These are phyloP conservation scores for Trametes meyenii DNA, from an alignment of 768 basidiomycete species.

Conservation along the genomic window DNA sequence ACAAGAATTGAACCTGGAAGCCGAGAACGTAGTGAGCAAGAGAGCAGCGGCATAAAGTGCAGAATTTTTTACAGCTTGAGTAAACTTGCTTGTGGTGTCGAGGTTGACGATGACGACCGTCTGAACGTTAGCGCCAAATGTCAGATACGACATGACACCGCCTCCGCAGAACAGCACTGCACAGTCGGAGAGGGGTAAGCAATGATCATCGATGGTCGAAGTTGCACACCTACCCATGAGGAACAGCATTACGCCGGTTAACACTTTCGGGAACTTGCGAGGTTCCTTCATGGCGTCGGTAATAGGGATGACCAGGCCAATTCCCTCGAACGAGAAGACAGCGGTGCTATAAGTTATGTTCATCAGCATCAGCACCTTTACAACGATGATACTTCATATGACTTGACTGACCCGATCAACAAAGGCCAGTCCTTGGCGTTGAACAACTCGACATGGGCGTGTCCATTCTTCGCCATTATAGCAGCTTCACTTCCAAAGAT, in stretches of 20 bases:
- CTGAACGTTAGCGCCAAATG: slow-evolving; percentile 86
- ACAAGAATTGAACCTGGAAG: slow-evolving; percentile 74
- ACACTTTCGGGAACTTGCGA: slow-evolving; percentile 83
- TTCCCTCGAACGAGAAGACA: slow-evolving; percentile 97
- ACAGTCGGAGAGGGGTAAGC: slow-evolving; percentile 1
- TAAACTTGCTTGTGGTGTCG: slow-evolving; percentile 78
- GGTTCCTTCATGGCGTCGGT: slow-evolving; percentile 97
- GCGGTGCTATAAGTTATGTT: slow-evolving; percentile 67
- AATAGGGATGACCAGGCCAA: slow-evolving; percentile 96
- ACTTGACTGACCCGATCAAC: slow-evolving; percentile 77
- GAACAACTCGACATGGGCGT: slow-evolving; percentile 83
- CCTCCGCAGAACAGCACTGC: slow-evolving; percentile 85
- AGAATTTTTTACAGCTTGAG: slow-evolving; percentile 71
- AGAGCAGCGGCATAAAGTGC: slow-evolving; percentile 23
- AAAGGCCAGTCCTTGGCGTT: slow-evolving; percentile 89
- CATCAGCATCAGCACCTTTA: slow-evolving; percentile 4
- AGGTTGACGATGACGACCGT: slow-evolving; percentile 96
- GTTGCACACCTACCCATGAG: slow-evolving; percentile 55
- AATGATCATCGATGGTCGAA: neutral
- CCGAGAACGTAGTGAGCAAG: neutral
- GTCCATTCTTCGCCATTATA: slow-evolving; percentile 66
- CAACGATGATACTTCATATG: neutral
- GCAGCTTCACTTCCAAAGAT: slow-evolving; percentile 85
- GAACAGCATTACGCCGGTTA: slow-evolving; percentile 92
- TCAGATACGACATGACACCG: slow-evolving; percentile 82